These are phyloP conservation scores for Pythium myriotylum DNA, from an alignment of 352 stramenopile genomes.

Conservation along the genomic window DNA sequence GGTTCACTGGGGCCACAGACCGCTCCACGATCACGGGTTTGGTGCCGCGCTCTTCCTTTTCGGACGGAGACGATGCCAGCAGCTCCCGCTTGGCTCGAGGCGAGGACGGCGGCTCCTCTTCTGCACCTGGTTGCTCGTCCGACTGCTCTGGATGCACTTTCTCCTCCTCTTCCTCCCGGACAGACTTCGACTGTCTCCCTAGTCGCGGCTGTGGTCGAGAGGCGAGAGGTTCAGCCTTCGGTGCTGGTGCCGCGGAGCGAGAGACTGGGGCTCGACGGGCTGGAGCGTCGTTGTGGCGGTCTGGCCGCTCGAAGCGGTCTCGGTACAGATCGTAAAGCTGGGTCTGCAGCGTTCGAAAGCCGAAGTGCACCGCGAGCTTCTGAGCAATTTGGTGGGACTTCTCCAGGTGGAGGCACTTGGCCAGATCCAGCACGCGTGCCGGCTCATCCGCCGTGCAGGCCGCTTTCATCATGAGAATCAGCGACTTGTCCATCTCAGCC, in stretches of 20 bases:
- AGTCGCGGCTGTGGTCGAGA: constrained; percentile 27
- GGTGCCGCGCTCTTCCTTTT: constrained; percentile 8
- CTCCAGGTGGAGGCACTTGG: constrained; percentile 79
- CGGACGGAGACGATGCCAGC: constrained; percentile 9
- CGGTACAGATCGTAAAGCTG: constrained; percentile 78
- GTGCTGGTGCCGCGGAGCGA: background rate
- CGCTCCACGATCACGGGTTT: constrained; percentile 31
- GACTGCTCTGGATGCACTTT: too few species aligned
- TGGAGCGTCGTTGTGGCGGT: background rate
- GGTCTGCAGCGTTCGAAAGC: constrained; percentile 65
- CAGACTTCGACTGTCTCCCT: constrained; percentile 22
- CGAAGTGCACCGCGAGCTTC: constrained; percentile 83
- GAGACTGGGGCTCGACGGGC: background rate
- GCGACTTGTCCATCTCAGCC: constrained; percentile 80
- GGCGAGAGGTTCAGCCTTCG: constrained; percentile 17
- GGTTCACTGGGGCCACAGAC: constrained; percentile 63
- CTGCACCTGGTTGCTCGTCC: too few species aligned
- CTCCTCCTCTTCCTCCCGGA: background rate
- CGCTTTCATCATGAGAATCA: constrained; percentile 86
- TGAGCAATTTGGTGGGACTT: constrained; percentile 86
- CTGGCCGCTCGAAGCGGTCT: constrained; percentile 51
- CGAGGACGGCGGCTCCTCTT: constrained; percentile 19
- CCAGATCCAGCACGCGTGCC: constrained; percentile 69
- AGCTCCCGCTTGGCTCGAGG: background rate
- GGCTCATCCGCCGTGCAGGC: constrained; percentile 71